A percentile compares a stretch with the other conserved stretches of the same genome.
phyloP scores from a whole-genome alignment of 345 rosid species.

The Geranium rotundifolium region DNA sequence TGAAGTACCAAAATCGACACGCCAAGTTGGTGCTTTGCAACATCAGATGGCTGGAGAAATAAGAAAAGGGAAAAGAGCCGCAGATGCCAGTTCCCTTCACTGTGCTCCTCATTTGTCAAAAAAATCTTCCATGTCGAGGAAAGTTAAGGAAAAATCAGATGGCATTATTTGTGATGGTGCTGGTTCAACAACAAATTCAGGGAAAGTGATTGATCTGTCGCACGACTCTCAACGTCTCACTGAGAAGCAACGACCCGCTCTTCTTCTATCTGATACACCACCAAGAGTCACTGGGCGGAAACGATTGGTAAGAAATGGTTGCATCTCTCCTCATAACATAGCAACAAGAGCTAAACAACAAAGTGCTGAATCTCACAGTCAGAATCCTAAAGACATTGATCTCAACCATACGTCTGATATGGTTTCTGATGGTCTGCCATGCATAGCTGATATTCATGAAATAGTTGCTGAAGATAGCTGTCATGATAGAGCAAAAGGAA shows the following conservation, averaged over 20 bases:
- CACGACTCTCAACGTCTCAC: slow-evolving; percentile 16
- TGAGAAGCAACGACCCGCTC: slow-evolving; percentile 15
- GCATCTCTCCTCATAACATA: slow-evolving; percentile 67
- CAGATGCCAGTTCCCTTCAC: slow-evolving; percentile 16
- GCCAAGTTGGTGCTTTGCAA: slow-evolving; percentile 16
- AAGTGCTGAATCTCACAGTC: slow-evolving; percentile 20
- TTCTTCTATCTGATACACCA: slow-evolving; percentile 14
- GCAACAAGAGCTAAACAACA: slow-evolving; percentile 38
- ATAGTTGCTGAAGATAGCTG: slow-evolving; percentile 36
- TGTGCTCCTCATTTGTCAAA: slow-evolving; percentile 17
- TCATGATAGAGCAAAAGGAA: slow-evolving; percentile 28
- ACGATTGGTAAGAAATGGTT: slow-evolving; percentile 80
- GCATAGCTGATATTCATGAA: slow-evolving; percentile 25
- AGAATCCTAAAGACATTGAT: slow-evolving; percentile 12
- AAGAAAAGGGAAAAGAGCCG: slow-evolving; percentile 13
- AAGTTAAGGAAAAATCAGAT: slow-evolving; percentile 62
- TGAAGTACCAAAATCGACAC: slow-evolving; percentile 18
- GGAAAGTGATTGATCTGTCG: slow-evolving; percentile 31
- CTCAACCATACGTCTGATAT: slow-evolving; percentile 13
- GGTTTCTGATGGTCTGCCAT: slow-evolving; percentile 17
- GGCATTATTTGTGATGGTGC: slow-evolving; percentile 16
- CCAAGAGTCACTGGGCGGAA: slow-evolving; percentile 39
- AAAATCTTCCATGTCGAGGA: slow-evolving; percentile 20
- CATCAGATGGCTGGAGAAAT: slow-evolving; percentile 16
- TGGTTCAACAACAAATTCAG: slow-evolving; percentile 22